Base-by-base conservation (phyloP, 768 basidiomycete genomes). In the Zangia roseola region DNA sequence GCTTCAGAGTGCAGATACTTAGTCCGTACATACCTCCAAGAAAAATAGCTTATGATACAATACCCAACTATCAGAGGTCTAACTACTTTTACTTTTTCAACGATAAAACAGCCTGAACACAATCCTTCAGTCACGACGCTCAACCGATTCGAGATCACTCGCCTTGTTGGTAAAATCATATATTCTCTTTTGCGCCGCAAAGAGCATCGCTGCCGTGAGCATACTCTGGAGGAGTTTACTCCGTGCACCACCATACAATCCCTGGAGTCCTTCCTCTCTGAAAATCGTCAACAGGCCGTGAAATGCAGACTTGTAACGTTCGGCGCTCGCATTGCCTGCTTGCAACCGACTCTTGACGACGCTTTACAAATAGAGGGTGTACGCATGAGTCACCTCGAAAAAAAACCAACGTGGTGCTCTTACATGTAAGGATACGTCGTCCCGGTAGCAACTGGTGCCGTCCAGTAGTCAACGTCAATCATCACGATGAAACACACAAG, bases 151-250 rank as follows among this genome's bases (percentile, higher is more conserved):
- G 14, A 31, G 31, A 13, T 35, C 13, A 31, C 10, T 6, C 21
- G 8, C 74, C 71, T 71, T 63, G 60, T 82, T 88, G 12, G 81
- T 83, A n/a, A 84, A 52, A 57, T 89, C 85, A 49, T 84, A 91
- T 46, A 90, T 81, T 54, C 92, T 78, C 59, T 85, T 79, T 68
- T 98, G 95, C 7, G 88, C 82, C 13, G 86, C 88, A 63, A 98
- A 98, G 55, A 98, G 76, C 57, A 98, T 91, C 6, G 93, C 92
- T 14, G 94, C 94, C 8, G 93, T 95, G 42, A 97, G 75, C 1
- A 97, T 91, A 55, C 88, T 92, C 69, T 97, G 95, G 5, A 89
- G 49, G 19, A 99, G 82, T 71, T 99, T 99, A 60, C 86, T 90
- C 13, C 78, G 77, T 23, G 94, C 79, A 6, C 94, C 94, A 56